Evolutionary conservation across 1,284 basidiomycete genomes (phyloP).

Genomic region (Cutaneotrichosporon sp.): DNA sequence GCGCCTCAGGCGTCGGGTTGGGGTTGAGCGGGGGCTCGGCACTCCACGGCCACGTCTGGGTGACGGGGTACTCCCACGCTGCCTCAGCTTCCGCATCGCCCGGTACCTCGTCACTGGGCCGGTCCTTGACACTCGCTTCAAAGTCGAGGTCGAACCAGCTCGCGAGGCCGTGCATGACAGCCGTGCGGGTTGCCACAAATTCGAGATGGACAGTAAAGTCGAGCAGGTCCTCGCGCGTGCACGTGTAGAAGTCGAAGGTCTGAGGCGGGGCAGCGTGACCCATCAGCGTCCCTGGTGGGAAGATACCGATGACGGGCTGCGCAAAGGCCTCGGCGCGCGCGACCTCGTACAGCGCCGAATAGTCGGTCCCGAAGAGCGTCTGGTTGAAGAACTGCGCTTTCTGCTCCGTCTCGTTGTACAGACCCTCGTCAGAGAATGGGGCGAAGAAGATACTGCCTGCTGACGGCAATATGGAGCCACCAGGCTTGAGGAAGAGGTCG

Average conservation of each 20-base stretch:
- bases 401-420: conserved; percentile 56
- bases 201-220: conserved; percentile 49
- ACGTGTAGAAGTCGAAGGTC: conserved; percentile 52
- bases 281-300: conserved; percentile 49
- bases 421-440: conserved; percentile 55
- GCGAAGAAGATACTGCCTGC: conserved; percentile 56
- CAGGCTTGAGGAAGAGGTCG: conserved; percentile 55
- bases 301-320: conserved; percentile 54
- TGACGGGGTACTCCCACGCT: conserved; percentile 40
- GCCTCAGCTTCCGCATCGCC: conserved; percentile 17
- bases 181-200: conserved; percentile 48
- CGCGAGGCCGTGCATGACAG: conserved; percentile 51
- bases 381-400: conserved; percentile 55
- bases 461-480: conserved; percentile 55
- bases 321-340: conserved; percentile 50
- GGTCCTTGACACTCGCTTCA: conserved; percentile 25
- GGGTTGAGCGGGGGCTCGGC: conserved; percentile 48
- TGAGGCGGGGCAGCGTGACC: conserved; percentile 41
- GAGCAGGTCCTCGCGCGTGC: conserved; percentile 45
- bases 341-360: conserved; percentile 42
- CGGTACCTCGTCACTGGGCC: conserved; percentile 15
- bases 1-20: conserved; percentile 41
- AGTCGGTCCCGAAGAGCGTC: conserved; percentile 52
- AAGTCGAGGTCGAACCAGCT: conserved; percentile 54
- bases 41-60: conserved; percentile 39